Percentiles rank a stretch among this genome's conserved stretches.
Evolutionary conservation across 2,329 filamentous ascomycete species (phyloP).

Genomic region (Trichoderma simmonsii): DNA sequence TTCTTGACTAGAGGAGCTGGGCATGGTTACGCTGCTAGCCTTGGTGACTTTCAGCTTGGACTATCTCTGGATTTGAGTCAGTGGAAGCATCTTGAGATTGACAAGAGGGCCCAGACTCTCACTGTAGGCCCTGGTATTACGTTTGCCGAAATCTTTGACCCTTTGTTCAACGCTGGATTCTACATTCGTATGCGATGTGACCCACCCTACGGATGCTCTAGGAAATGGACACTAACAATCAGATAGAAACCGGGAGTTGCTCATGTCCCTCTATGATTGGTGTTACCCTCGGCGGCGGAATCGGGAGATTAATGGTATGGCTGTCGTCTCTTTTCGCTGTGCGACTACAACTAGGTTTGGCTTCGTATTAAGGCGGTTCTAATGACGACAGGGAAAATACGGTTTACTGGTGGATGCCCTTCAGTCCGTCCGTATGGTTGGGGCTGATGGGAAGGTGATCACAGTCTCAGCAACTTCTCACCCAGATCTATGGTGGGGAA

Average conservation of each 20-base stretch:
- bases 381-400: background rate
- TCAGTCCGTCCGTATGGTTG: background rate
- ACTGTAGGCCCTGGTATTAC: conserved; percentile 8
- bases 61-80: conserved; percentile 3
- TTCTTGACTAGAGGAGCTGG: background rate
- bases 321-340: background rate
- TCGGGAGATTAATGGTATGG: conserved; percentile 7
- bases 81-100: background rate
- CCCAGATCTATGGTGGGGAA: conserved; percentile 8
- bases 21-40: conserved; percentile 4
- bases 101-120: background rate
- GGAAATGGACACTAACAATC: background rate
- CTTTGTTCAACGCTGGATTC: background rate
- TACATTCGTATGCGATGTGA: background rate
- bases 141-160: conserved; percentile 7
- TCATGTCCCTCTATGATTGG: conserved; percentile 10
- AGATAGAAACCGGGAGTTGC: conserved; percentile 2
- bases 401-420: background rate
- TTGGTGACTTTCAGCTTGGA: background rate
- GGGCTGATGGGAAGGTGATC: background rate
- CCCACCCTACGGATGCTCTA: too few relatives aligned
- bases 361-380: background rate
- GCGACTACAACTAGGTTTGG: background rate
- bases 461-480: background rate
- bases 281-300: background rate